phyloP scores from a whole-genome alignment of 2,329 filamentous ascomycete species.

The Fusarium heterosporum region DNA sequence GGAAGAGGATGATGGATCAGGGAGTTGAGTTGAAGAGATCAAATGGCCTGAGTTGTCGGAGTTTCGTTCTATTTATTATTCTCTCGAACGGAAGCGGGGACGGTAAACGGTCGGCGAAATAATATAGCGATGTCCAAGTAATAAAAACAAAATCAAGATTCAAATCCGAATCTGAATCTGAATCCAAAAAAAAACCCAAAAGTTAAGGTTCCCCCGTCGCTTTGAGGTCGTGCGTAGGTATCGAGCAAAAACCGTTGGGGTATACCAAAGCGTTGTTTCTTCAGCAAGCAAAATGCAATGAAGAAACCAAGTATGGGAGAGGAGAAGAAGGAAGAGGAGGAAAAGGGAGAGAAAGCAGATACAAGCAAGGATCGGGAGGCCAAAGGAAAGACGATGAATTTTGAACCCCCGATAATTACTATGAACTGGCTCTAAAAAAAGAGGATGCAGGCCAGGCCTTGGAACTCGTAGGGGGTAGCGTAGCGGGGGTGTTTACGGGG shows the following conservation, averaged over 20 bases:
- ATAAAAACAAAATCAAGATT: conserved; percentile 25
- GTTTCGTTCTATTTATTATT: conserved; percentile 1
- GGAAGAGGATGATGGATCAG: conserved; percentile 14
- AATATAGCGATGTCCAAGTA: conserved; percentile 9
- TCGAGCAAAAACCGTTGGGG: conserved; percentile 9
- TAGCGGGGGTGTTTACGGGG: conserved; percentile 35
- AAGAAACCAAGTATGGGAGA: conserved; percentile 2
- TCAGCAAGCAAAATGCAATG: conserved; percentile 12
- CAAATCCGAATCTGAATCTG: conserved; percentile 3
- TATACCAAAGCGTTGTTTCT: conserved; percentile 5
- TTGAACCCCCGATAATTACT: conserved; percentile 41
- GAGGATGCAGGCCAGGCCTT: conserved; percentile 34
- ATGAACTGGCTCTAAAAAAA: conserved; percentile 39
- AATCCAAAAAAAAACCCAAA: background rate
- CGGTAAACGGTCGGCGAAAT: conserved; percentile 7
- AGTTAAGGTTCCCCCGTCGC: conserved; percentile 12
- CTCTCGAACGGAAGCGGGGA: background rate
- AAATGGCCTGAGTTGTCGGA: background rate
- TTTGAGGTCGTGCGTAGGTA: conserved; percentile 12
- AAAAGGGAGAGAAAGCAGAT: conserved; percentile 23
- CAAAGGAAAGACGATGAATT: conserved; percentile 42
- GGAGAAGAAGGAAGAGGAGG: conserved; percentile 10
- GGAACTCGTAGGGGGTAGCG: conserved; percentile 36
- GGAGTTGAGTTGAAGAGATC: conserved; percentile 4
- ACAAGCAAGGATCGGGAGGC: conserved; percentile 34